Evolutionary conservation across 2,329 filamentous ascomycete species (phyloP).

Genomic region (Plectosphaerella cucumerina): DNA sequence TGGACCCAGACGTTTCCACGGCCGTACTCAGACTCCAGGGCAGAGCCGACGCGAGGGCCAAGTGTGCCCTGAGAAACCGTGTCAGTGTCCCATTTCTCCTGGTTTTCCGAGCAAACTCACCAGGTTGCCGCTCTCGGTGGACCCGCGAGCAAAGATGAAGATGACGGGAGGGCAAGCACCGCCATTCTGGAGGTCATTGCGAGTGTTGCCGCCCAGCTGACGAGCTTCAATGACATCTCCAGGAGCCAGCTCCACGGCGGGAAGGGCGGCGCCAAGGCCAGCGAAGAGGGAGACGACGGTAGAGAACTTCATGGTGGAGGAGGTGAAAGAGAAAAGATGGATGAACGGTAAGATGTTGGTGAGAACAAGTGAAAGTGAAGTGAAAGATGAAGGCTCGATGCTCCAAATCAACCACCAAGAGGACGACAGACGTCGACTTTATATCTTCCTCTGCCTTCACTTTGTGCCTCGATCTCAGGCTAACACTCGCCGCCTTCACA

Average conservation of each 20-base stretch:
- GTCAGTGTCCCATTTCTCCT: not conserved
- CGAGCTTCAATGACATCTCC: not conserved
- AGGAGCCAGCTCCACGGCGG: not conserved
- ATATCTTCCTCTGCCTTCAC: no score
- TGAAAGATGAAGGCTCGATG: no score
- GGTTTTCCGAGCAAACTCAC: constrained; percentile 13
- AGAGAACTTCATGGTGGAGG: constrained; percentile 2
- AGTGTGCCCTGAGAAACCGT: constrained; percentile 8
- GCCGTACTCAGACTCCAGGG: constrained; percentile 20
- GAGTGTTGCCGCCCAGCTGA: constrained; percentile 1
- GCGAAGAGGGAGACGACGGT: not conserved
- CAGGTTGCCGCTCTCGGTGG: constrained; percentile 33
- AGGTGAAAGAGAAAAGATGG: no score
- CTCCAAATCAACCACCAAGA: no score
- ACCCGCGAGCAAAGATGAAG: constrained; percentile 33
- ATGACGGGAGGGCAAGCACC: constrained; percentile 19
- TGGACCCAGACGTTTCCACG: constrained; percentile 30
- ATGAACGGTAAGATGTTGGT: no score
- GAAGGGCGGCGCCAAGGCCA: not conserved
- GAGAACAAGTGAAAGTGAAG: no score
- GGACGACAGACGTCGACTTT: no score
- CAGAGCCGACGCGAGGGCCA: constrained; percentile 20
- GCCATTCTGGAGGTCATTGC: constrained; percentile 2
- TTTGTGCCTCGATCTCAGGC: no score
- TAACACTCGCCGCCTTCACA: no score